These are phyloP conservation scores for Globisporangium megalacanthum DNA, from an alignment of 352 stramenopile genomes.

Conservation along the genomic window DNA sequence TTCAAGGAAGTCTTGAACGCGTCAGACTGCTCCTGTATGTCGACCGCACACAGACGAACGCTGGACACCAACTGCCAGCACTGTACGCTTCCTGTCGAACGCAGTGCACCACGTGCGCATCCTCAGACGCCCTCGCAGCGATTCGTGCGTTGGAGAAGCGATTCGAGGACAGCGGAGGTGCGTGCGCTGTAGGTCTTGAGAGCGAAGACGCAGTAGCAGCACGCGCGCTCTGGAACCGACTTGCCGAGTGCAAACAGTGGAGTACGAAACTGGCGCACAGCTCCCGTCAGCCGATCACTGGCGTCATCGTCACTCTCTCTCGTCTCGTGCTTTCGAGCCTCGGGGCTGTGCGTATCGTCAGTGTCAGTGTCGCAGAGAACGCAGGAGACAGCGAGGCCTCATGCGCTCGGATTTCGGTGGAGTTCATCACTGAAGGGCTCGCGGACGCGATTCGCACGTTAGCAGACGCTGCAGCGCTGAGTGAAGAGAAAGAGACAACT, in stretches of 20 bases:
- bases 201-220: neutral
- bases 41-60: neutral
- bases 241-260: neutral
- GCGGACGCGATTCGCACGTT: neutral
- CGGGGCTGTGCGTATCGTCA: neutral
- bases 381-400: neutral
- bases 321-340: neutral
- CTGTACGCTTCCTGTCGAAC: neutral
- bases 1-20: neutral
- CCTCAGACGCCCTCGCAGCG: neutral
- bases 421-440: neutral
- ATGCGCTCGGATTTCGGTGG: neutral
- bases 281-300: too few relatives aligned
- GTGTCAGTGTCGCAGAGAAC: conserved; percentile 1
- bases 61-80: neutral
- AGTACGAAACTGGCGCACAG: too few relatives aligned
- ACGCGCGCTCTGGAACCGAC: conserved; percentile 1
- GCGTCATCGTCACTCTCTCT: neutral
- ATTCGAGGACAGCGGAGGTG: neutral
- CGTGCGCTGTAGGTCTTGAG: neutral
- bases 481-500: neutral
- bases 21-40: too few relatives aligned
- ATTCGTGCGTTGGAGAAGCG: neutral
- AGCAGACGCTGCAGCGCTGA: neutral
- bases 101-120: neutral